Evolutionary conservation across 805 yeast species (phyloP).

Genomic region (Cyberlindnera maclurae): DNA sequence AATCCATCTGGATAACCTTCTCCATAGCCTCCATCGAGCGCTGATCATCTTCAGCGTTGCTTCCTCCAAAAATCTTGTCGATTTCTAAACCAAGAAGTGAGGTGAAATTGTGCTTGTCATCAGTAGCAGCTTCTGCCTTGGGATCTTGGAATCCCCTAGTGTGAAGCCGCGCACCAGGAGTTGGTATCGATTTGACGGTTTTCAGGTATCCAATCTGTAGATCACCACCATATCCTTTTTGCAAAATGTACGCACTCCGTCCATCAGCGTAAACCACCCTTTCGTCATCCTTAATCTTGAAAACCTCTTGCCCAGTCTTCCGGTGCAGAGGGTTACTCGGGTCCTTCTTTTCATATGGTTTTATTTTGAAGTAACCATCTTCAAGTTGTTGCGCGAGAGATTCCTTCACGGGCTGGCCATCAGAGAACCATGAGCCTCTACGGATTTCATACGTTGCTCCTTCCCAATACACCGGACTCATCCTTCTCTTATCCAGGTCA

Average conservation of each 20-base stretch:
- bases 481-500: constrained; percentile 43
- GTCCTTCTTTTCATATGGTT: constrained; percentile 26
- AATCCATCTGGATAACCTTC: constrained; percentile 42
- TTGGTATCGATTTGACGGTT: constrained; percentile 28
- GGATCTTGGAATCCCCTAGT: constrained; percentile 38
- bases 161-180: constrained; percentile 41
- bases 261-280: constrained; percentile 35
- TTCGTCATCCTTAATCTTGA: constrained; percentile 13
- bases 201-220: constrained; percentile 29
- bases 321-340: constrained; percentile 14
- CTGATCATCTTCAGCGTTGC: constrained; percentile 15
- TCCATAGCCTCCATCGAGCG: constrained; percentile 39
- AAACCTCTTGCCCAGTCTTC: constrained; percentile 9
- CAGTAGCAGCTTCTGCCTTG: neutral
- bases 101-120: neutral
- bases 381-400: constrained; percentile 54
- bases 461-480: constrained; percentile 77
- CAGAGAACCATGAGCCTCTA: constrained; percentile 78
- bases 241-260: constrained; percentile 39
- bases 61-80: constrained; percentile 18
- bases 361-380: constrained; percentile 35
- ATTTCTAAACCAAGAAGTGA: neutral
- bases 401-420: constrained; percentile 47
- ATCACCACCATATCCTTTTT: constrained; percentile 36
- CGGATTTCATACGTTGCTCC: constrained; percentile 82